Evolutionary conservation across 768 basidiomycete species (phyloP).

Genomic region (Tremella fuciformis): DNA sequence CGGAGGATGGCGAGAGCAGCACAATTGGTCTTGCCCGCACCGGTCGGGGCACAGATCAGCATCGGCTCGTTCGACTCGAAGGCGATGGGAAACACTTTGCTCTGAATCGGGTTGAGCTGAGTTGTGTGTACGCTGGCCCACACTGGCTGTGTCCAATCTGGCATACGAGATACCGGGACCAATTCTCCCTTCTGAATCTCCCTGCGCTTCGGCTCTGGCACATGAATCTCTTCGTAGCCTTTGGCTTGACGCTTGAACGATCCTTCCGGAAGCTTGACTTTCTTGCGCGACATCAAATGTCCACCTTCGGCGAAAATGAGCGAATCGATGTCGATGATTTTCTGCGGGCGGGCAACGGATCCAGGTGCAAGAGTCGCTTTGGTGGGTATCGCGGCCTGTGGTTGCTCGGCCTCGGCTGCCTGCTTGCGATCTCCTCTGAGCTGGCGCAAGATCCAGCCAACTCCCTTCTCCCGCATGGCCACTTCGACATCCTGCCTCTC

Average conservation of each 20-base stretch:
- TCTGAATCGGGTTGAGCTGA: conserved; percentile 84
- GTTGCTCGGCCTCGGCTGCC: conserved; percentile 66
- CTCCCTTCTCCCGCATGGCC: conserved; percentile 94
- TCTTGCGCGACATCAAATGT: conserved; percentile 97
- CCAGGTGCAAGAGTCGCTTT: conserved; percentile 85
- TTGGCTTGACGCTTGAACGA: conserved; percentile 96
- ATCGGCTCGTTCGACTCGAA: conserved; percentile 88
- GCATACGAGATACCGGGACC: conserved; percentile 69
- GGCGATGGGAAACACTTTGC: conserved; percentile 85
- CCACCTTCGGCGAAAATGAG: conserved; percentile 97
- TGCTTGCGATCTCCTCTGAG: conserved; percentile 70
- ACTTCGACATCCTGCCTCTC: conserved; percentile 92
- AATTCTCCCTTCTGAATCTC: conserved; percentile 58
- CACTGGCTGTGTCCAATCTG: conserved; percentile 80
- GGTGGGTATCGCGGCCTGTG: conserved; percentile 63
- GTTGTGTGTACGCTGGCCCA: conserved; percentile 66
- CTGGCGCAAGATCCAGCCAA: conserved; percentile 91
- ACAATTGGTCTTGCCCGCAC: conserved; percentile 99
- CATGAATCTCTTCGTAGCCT: conserved; percentile 96
- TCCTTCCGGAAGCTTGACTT: conserved; percentile 93
- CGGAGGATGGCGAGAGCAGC: conserved; percentile 93
- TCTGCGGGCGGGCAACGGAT: conserved; percentile 75
- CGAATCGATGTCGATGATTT: conserved; percentile 79
- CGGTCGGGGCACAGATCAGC: conserved; percentile 93
- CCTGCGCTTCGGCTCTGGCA: conserved; percentile 84